Conservation (phyloP, 1,284 basidiomycete genomes). For the Wolfiporia cocos region DNA sequence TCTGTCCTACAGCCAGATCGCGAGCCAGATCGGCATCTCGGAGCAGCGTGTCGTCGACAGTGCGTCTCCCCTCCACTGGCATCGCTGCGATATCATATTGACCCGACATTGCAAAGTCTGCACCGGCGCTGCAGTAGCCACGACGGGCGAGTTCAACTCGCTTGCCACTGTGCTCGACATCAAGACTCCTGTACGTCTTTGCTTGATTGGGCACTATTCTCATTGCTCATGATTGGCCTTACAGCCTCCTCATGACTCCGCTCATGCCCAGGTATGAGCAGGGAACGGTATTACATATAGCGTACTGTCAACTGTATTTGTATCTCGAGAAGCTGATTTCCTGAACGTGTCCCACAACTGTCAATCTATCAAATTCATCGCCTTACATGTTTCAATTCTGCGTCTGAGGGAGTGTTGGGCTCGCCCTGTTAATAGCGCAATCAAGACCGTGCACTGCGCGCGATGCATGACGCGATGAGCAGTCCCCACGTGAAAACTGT, state of each 20-base stretch:
- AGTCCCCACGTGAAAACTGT: no score
- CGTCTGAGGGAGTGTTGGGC: no score
- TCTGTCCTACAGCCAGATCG: conserved; percentile 40
- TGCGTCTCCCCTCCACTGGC: conserved; percentile 21
- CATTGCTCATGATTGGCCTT: background rate
- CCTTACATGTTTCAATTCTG: no score
- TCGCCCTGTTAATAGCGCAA: no score
- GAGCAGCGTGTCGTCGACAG: conserved; percentile 47
- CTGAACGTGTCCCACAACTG: no score
- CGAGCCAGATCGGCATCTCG: conserved; percentile 31
- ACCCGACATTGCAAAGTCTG: conserved; percentile 35
- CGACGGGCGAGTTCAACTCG: conserved; percentile 42
- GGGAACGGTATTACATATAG: no score
- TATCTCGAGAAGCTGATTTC: no score
- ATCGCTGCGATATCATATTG: background rate
- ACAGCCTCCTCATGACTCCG: conserved; percentile 17
- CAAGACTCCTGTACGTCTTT: conserved; percentile 28
- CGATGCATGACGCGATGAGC: no score
- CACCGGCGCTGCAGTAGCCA: conserved; percentile 39
- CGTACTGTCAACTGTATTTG: no score
- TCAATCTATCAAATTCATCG: no score
- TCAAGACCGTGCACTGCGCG: no score
- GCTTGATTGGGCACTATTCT: background rate
- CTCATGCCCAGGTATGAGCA: conserved; percentile 12
- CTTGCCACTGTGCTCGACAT: conserved; percentile 44